These are phyloP conservation scores for Wickerhamomyces chaumierensis DNA, from an alignment of 805 yeast genomes.

Conservation along the genomic window DNA sequence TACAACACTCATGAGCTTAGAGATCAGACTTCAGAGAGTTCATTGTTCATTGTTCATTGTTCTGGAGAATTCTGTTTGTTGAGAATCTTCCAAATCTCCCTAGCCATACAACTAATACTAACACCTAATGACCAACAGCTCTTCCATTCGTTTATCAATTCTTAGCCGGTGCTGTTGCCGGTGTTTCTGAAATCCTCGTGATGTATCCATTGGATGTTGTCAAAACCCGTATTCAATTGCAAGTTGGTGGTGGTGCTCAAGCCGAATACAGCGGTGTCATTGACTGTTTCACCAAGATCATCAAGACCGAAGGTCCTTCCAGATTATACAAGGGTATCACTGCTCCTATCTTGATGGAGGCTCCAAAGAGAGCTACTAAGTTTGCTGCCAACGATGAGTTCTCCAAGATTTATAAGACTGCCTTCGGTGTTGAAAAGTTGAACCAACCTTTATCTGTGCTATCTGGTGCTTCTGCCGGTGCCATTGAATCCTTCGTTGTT, in stretches of 20 bases:
- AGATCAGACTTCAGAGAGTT: too few species aligned
- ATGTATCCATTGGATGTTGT: constrained; percentile 97
- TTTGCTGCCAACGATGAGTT: constrained; percentile 98
- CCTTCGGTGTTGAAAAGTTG: constrained; percentile 58
- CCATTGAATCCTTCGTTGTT: constrained; percentile 90
- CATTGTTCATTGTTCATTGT: too few species aligned
- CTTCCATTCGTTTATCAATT: constrained; percentile 90
- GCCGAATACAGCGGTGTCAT: constrained; percentile 74
- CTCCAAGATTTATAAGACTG: constrained; percentile 68
- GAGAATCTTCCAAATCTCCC: too few species aligned
- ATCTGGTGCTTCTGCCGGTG: constrained; percentile 98
- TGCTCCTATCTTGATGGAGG: constrained; percentile 98
- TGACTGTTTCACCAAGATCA: constrained; percentile 74
- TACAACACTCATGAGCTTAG: too few species aligned
- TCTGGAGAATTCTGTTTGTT: too few species aligned
- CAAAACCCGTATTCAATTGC: constrained; percentile 91
- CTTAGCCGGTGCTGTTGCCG: constrained; percentile 89
- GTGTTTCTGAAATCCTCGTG: constrained; percentile 87
- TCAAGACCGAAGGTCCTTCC: constrained; percentile 74
- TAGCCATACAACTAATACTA: background rate
- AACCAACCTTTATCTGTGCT: constrained; percentile 77
- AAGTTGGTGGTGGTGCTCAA: constrained; percentile 34
- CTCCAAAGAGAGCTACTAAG: constrained; percentile 97
- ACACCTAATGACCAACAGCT: constrained; percentile 23
- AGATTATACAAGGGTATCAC: constrained; percentile 87